These are phyloP conservation scores for Talaromyces adpressus DNA, from an alignment of 495 filamentous ascomycete species.

Conservation along the genomic window DNA sequence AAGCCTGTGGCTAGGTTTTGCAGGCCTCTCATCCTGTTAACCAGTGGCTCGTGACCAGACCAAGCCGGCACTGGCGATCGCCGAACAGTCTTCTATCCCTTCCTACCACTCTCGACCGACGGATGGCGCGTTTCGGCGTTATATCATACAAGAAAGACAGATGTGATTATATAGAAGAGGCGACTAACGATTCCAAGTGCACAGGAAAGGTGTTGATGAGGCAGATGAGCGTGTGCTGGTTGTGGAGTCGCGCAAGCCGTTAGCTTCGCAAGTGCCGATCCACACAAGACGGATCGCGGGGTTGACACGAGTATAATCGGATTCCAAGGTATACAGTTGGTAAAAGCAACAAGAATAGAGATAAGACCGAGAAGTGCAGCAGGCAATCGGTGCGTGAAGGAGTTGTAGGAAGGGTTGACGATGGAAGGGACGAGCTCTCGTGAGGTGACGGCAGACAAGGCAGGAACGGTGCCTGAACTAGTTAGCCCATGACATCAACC, in stretches of 20 bases:
- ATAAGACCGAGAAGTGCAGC: background rate
- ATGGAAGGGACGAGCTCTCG: background rate
- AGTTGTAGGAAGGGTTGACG: background rate
- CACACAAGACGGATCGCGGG: background rate
- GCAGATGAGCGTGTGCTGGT: too few relatives aligned
- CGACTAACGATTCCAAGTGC: background rate
- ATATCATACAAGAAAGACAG: background rate
- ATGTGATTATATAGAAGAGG: background rate
- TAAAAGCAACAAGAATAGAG: background rate
- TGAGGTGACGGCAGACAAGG: background rate
- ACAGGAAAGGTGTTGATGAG: background rate
- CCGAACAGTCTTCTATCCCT: background rate
- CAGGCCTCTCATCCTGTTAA: constrained; percentile 28
- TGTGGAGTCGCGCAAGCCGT: background rate
- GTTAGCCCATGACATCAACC: background rate
- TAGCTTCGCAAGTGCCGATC: background rate
- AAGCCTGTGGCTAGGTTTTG: constrained; percentile 22
- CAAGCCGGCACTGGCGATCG: background rate
- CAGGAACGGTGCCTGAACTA: background rate
- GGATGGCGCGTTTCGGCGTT: background rate
- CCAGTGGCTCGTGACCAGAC: constrained; percentile 5
- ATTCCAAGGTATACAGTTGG: background rate
- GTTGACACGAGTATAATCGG: background rate
- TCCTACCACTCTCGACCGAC: background rate
- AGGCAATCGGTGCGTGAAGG: background rate